Base-by-base conservation (phyloP, 177 flowering plant genomes). In the Vitis hybrid region DNA sequence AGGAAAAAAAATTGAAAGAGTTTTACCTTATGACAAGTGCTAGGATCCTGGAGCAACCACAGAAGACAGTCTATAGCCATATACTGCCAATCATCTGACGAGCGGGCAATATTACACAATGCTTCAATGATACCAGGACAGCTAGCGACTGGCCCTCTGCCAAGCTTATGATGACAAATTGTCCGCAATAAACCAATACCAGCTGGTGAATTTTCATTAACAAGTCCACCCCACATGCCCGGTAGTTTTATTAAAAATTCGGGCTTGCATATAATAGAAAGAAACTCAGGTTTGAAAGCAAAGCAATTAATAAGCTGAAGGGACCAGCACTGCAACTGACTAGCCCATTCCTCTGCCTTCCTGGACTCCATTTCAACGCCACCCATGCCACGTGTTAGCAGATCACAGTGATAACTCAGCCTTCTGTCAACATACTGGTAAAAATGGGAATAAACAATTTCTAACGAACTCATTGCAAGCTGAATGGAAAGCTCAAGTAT, bases 171-270 rank as follows among this genome's bases (percentile, higher is more conserved):
- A 72, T 95, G 97, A 76, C 98, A 95, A 62, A 95, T 88, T 49
- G 98, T 95, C 63, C 97, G 79, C 61, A 95, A 72, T 61, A 96
- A 84, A 70, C 98, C 99, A 79, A 94, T 92, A 52, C 99, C 99
- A 63, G 99, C 99, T 4, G 99, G 99, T 19, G 99, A 96, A 76
- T 92, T 96, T 76, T 96, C 99, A 79, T 96, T 96, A 45, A 92
- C 99, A 60, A 96, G 95, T 48, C 99, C 99, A 64, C 99, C 99
- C 99, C 99, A 96, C 99, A 96, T 91, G 68, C 91, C 97, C 11
- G 97, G 98, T 32, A 96, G 83, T 72, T 89, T 93, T 9, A 69
- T 60, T 52, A 96, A 77, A 72, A 96, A 91, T 50, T 96, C 99
- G 34, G 89, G 88, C 76, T 93, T 93, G 90, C 99, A 92, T 70